Conservation (phyloP, 352 stramenopile species). For the Pythium aristosporum region DNA sequence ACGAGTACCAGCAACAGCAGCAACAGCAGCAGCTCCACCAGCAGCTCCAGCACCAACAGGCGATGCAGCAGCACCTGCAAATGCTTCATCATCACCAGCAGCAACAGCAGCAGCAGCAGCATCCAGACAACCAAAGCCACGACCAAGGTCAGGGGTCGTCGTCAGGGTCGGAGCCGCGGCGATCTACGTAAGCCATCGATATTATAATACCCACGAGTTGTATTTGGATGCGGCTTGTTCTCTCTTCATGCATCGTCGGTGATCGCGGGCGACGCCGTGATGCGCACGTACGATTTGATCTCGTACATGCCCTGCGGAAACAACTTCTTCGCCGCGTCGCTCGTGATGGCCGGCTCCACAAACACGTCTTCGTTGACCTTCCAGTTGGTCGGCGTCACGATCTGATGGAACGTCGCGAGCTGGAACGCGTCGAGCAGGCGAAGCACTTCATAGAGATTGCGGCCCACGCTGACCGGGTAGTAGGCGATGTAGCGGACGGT, state of each 20-base stretch:
- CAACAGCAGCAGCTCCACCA: slow-evolving; percentile 49
- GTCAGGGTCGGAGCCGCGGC: not conserved
- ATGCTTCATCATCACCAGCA: slow-evolving; percentile 35
- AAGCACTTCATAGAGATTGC: slow-evolving; percentile 83
- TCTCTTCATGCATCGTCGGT: slow-evolving; percentile 37
- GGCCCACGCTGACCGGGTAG: slow-evolving; percentile 65
- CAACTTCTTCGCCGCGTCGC: slow-evolving; percentile 68
- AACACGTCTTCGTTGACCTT: slow-evolving; percentile 87
- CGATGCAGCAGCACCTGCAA: slow-evolving; percentile 42
- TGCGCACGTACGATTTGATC: slow-evolving; percentile 77
- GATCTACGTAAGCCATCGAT: not conserved
- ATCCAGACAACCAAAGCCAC: not conserved
- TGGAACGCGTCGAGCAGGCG: slow-evolving; percentile 70
- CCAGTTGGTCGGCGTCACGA: slow-evolving; percentile 84
- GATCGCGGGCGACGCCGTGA: slow-evolving; percentile 70
- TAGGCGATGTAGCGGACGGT: slow-evolving; percentile 63
- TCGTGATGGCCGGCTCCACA: slow-evolving; percentile 63
- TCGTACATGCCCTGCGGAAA: slow-evolving; percentile 83
- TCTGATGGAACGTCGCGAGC: slow-evolving; percentile 68
- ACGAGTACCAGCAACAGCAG: slow-evolving; percentile 47
- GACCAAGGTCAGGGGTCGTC: slow-evolving; percentile 4
- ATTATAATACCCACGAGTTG: not conserved
- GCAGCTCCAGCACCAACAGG: slow-evolving; percentile 36
- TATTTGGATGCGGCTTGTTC: not conserved
- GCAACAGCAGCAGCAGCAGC: slow-evolving; percentile 15